Evolutionary conservation across 352 stramenopile species (phyloP).

Genomic region (Phytophthora pseudosyringae): DNA sequence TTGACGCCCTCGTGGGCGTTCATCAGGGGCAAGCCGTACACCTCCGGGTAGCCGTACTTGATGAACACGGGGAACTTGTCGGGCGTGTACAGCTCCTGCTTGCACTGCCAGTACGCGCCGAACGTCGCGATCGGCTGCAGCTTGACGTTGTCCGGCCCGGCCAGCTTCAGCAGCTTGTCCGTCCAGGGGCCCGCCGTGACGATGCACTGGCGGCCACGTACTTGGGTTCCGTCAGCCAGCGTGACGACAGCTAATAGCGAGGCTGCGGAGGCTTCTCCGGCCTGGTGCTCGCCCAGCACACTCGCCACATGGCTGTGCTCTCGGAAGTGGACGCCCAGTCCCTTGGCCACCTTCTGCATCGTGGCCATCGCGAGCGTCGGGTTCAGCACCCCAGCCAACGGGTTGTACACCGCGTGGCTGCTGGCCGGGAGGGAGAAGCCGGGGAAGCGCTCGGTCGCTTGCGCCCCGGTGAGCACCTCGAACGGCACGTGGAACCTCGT

Average conservation of each 20-base stretch:
- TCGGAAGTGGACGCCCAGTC: conserved; percentile 47
- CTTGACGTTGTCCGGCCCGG: conserved; percentile 35
- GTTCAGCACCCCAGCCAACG: conserved; percentile 60
- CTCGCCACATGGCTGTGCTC: conserved; percentile 39
- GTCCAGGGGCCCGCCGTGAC: conserved; percentile 67
- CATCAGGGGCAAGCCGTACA: conserved; percentile 66
- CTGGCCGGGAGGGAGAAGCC: conserved; percentile 50
- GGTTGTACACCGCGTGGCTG: conserved; percentile 56
- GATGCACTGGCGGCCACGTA: conserved; percentile 53
- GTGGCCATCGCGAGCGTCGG: conserved; percentile 57
- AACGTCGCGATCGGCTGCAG: conserved; percentile 71
- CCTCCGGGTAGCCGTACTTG: conserved; percentile 55
- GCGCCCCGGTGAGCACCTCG: conserved; percentile 46
- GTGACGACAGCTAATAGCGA: conserved; percentile 31
- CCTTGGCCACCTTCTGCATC: conserved; percentile 48
- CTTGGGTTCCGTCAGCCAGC: conserved; percentile 33
- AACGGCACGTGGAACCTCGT: conserved; percentile 41
- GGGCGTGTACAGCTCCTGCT: conserved; percentile 49
- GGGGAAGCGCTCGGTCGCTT: conserved; percentile 61
- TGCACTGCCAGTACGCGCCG: conserved; percentile 67
- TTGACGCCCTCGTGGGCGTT: conserved; percentile 64
- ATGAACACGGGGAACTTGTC: conserved; percentile 72
- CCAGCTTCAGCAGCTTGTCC: conserved; percentile 42
- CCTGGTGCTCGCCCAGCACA: conserved; percentile 30
- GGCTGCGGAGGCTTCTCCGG: conserved; percentile 24